Base-by-base conservation (phyloP, 331 rosid species). In the Rosa hybrid region DNA sequence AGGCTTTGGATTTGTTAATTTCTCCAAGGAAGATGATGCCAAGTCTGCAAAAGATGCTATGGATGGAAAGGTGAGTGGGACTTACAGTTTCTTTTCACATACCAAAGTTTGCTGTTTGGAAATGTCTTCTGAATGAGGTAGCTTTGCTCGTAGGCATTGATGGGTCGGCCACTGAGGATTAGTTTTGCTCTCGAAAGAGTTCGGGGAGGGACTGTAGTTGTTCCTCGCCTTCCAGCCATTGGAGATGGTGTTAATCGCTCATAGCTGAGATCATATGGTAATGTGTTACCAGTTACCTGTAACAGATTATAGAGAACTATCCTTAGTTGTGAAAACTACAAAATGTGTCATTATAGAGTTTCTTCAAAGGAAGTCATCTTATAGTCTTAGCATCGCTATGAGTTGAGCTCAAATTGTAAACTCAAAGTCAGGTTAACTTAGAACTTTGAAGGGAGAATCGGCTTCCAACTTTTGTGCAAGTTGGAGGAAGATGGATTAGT, bases 1-100 rank as follows among this genome's bases (percentile, higher is more conserved):
- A 85, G 98, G 98, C 68, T 92, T 90, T 68, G 97, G 98, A 34
- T 94, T 94, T 83, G 97, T 94, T 64, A 80, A 83, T 63, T 94
- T 94, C 82, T 73, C 88, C 71, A 86, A 83, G 63, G 94, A 84
- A 83, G 89, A 88, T 71, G 86, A 87, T 71, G 97, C 98, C 49
- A 81, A 57, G 72, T 80, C 84, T 84, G 98, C 97, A 2, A 94
- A 90, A 86, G 90, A 92, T 77, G 93, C 93, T 77, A 92, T 92
- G 98, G 97, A 94, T 56, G 97, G 98, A 79, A 94, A 92, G 92
- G 98, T 91, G 14, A 86, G 82, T 45, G 46, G 34, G 70, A 74
- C 48, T 48, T 75, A 6, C 20, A 39, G 38, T 44, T 38, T 27
- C 11, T 45, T 45, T 1, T 50, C 72, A 12, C 30, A n/a, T 23